These are phyloP conservation scores for Malus sieversii DNA, from an alignment of 306 rosid species.

Conservation along the genomic window DNA sequence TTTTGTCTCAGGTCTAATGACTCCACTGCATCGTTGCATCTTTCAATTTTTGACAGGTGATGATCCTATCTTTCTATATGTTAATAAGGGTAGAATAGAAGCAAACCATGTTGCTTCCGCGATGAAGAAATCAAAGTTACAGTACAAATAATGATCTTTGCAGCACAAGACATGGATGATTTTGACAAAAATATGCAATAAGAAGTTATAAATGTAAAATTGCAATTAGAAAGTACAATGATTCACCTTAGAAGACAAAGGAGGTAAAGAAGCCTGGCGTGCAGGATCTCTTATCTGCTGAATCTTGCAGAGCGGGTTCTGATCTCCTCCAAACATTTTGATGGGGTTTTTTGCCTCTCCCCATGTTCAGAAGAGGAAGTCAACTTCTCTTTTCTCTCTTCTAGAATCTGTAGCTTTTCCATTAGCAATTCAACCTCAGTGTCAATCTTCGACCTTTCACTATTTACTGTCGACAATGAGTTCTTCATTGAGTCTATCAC, in stretches of 20 bases:
- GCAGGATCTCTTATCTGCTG: constrained; percentile 28
- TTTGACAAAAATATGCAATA: constrained; percentile 8
- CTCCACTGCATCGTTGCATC: neutral
- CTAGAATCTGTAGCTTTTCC: constrained; percentile 35
- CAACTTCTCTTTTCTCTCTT: constrained; percentile 31
- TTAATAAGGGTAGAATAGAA: neutral
- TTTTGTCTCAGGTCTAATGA: neutral
- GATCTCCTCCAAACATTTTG: constrained; percentile 43
- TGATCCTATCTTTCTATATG: neutral
- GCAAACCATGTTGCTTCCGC: constrained; percentile 3
- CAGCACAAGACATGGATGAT: constrained; percentile 11
- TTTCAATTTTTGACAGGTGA: neutral
- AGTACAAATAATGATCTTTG: neutral
- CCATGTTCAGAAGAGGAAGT: constrained; percentile 25
- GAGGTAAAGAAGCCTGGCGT: constrained; percentile 32
- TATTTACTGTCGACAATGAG: constrained; percentile 24
- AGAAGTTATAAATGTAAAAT: neutral
- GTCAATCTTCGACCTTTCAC: constrained; percentile 36
- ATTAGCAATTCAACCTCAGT: constrained; percentile 34
- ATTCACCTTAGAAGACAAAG: constrained; percentile 41
- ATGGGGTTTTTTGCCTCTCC: constrained; percentile 22
- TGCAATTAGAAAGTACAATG: neutral
- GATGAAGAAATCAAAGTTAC: constrained; percentile 7
- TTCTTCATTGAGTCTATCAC: constrained; percentile 18
- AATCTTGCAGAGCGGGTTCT: constrained; percentile 20